Conservation (phyloP, 2,329 filamentous ascomycete genomes). For the Neofusicoccum parvum region DNA sequence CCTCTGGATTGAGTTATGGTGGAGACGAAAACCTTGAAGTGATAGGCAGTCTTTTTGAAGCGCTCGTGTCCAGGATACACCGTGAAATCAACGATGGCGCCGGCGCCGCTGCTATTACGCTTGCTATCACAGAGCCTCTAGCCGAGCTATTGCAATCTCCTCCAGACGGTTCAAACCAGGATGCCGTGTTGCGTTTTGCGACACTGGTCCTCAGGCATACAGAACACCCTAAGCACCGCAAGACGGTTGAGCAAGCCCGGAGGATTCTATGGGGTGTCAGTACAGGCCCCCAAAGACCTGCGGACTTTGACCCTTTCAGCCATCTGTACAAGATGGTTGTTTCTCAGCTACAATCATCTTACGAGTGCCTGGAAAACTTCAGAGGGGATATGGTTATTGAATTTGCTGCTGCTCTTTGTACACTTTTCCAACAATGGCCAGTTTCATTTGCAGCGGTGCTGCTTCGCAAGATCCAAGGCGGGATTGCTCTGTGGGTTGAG, state of each 20-base stretch:
- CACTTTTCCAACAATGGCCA: conserved; percentile 43
- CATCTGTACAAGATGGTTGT: conserved; percentile 65
- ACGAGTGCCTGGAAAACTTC: conserved; percentile 47
- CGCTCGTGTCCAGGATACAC: conserved; percentile 47
- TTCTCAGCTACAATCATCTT: conserved; percentile 57
- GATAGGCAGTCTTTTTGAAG: conserved; percentile 54
- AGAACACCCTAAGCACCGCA: conserved; percentile 49
- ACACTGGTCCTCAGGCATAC: conserved; percentile 42
- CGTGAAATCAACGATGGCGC: conserved; percentile 62
- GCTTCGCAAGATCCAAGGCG: conserved; percentile 63
- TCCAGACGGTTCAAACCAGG: not conserved
- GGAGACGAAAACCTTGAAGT: conserved; percentile 26
- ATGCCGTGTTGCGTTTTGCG: conserved; percentile 41
- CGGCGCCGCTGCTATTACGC: conserved; percentile 67
- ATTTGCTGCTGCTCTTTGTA: conserved; percentile 57
- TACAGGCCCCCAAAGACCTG: conserved; percentile 35
- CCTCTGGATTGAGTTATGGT: conserved; percentile 57
- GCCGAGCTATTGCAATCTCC: conserved; percentile 47
- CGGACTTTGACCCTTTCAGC: conserved; percentile 62
- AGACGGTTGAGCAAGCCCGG: conserved; percentile 61
- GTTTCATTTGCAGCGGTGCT: conserved; percentile 56
- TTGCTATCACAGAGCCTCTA: conserved; percentile 71
- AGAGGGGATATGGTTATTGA: conserved; percentile 44
- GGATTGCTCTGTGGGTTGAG: conserved; percentile 65
- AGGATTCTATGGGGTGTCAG: conserved; percentile 67